These are phyloP conservation scores for Picocystis sp. DNA, from an alignment of 163 green algal genomes.

Conservation along the genomic window DNA sequence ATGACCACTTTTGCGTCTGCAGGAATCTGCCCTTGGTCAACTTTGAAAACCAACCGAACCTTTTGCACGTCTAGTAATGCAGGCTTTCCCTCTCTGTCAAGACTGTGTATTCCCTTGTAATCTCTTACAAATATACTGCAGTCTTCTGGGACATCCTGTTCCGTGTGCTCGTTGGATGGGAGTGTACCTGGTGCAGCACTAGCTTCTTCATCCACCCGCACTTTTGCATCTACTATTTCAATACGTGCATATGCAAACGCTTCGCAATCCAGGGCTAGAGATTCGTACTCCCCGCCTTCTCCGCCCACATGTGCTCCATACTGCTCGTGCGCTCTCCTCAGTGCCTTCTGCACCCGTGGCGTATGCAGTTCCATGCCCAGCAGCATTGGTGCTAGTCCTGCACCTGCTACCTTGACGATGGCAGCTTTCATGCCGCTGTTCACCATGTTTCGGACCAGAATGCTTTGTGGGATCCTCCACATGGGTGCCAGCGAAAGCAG, in stretches of 20 bases:
- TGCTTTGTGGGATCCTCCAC: conserved; percentile 70
- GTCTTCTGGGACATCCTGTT: too few species aligned
- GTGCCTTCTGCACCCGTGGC: background rate
- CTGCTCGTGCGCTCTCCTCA: conserved; percentile 20
- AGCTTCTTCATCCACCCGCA: too few species aligned
- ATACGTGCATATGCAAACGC: too few species aligned
- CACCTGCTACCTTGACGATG: conserved; percentile 12
- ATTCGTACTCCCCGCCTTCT: conserved; percentile 97
- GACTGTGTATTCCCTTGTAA: too few species aligned
- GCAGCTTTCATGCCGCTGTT: conserved; percentile 7
- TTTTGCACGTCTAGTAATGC: too few species aligned
- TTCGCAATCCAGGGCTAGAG: conserved; percentile 72
- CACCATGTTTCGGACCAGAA: conserved; percentile 34
- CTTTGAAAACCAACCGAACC: too few species aligned
- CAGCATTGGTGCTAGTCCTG: background rate
- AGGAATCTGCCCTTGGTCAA: too few species aligned
- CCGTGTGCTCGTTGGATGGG: too few species aligned
- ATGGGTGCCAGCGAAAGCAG: conserved; percentile 78
- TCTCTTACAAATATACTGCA: too few species aligned
- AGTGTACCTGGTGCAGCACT: too few species aligned
- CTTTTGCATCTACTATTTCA: too few species aligned
- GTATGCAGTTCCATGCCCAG: background rate
- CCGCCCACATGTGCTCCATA: conserved; percentile 86
- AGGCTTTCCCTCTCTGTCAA: too few species aligned
- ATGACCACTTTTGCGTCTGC: background rate